These are phyloP conservation scores for Mycena vulgaris DNA, from an alignment of 768 basidiomycete genomes.

Conservation along the genomic window DNA sequence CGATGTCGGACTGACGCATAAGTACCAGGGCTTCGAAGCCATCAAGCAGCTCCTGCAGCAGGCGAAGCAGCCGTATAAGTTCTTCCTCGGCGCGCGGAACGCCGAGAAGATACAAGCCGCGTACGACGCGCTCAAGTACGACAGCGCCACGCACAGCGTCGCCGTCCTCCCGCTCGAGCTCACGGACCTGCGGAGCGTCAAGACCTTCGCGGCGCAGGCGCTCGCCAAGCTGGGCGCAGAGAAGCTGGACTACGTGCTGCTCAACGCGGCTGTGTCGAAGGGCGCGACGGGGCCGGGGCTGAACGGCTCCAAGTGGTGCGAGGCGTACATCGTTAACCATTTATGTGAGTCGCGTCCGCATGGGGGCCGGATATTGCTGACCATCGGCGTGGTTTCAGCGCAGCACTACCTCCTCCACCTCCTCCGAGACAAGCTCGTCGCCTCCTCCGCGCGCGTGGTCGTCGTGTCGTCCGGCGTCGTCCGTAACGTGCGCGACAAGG, in stretches of 20 bases:
- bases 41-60: conserved; percentile 33
- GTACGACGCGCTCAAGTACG: conserved; percentile 12
- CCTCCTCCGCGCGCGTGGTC: conserved; percentile 27
- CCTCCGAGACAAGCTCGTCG: conserved; percentile 28
- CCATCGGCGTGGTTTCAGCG: background rate
- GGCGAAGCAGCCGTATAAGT: conserved; percentile 17
- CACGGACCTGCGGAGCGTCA: conserved; percentile 21
- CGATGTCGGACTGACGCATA: too few species aligned
- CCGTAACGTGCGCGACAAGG: conserved; percentile 8
- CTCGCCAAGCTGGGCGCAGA: conserved; percentile 17
- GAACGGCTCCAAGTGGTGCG: conserved; percentile 30
- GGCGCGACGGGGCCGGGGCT: background rate
- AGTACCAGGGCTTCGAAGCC: conserved; percentile 29
- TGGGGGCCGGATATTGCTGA: too few species aligned
- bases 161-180: conserved; percentile 33
- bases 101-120: conserved; percentile 11
- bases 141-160: conserved; percentile 6
- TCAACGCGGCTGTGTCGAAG: conserved; percentile 26
- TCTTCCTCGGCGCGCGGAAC: conserved; percentile 35
- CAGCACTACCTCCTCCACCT: conserved; percentile 37
- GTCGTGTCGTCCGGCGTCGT: conserved; percentile 35
- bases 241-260: conserved; percentile 23
- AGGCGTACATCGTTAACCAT: conserved; percentile 32
- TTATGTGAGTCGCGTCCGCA: background rate
- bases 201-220: conserved; percentile 23